Evolutionary conservation across 306 rosid species (phyloP), one percentile per base, ranked within the genome.

Genomic region (Betula pendula): DNA sequence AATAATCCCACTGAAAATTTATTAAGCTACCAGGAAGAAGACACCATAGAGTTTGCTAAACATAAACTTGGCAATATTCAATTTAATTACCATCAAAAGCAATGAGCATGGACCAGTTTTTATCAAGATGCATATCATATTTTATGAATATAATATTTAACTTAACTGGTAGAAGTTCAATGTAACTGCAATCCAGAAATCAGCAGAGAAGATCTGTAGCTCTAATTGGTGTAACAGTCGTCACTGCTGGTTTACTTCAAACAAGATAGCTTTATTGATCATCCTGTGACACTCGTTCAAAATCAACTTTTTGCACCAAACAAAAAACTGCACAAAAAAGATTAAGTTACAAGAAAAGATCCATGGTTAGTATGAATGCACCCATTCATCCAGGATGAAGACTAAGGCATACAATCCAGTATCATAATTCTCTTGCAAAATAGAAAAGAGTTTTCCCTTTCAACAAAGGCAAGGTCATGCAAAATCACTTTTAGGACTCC

Each of bases 381-480:
- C 22, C 49, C 25, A 27, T 29, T 24, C 52, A 13, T 16, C 16
- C 11, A 55, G 53, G 52, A 20, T 50, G 31, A 60, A 40, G 66
- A 68, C 50, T 14, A 69, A 24, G 25, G 43, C 40, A 16, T 31
- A 31, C n/a, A 60, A 45, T 35, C 72, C 42, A 68, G 20, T 66
- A 44, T 27, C 50, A 42, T 9, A 69, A 13, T 15, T 70, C 42
- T 63, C 49, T 51, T 63, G 68, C 50, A 71, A 47, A 55, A 16
- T 4, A 27, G 77, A 35, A n/a, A 5, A 20, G 50, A 69, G 70
- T 16, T 76, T 44, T 62, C 69, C 58, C 60, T 31, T 71, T 49
- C 24, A 74, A 60, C 27, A 71, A 19, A 55, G 22, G 71, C 80
- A 60, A 75, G 72, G 70, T 63, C 72, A 31, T 68, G 33, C 35